Evolutionary conservation across 2,329 filamentous ascomycete species (phyloP).

Genomic region (Cryoendolithus antarcticus): DNA sequence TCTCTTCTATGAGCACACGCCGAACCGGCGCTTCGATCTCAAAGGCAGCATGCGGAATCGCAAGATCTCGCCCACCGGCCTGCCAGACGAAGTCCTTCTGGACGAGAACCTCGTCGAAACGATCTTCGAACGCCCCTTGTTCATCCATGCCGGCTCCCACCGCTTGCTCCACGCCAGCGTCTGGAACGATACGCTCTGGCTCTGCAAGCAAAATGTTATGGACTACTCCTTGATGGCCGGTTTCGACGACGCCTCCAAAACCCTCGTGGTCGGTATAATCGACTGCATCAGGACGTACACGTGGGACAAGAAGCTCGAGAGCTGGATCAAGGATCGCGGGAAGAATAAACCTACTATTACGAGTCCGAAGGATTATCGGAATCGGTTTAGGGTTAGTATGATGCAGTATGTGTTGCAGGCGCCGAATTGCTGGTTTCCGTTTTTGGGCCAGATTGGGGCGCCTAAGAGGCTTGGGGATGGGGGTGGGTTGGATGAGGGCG

Average conservation of each 20-base stretch:
- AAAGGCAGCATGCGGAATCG: conserved; percentile 98
- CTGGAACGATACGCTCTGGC: conserved; percentile 94
- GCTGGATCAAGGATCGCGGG: conserved; percentile 97
- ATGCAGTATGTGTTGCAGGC: conserved; percentile 70
- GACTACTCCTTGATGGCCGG: conserved; percentile 98
- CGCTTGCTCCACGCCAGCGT: conserved; percentile 83
- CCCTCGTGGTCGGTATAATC: conserved; percentile 94
- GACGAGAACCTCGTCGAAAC: conserved; percentile 99
- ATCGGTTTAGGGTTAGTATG: conserved; percentile 92
- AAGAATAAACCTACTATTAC: conserved; percentile 85
- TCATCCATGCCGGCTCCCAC: conserved; percentile 90
- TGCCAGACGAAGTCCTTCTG: conserved; percentile 88
- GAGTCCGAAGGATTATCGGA: conserved; percentile 94
- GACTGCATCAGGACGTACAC: conserved; percentile 98
- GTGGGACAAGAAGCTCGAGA: conserved; percentile 99
- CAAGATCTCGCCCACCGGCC: conserved; percentile 89
- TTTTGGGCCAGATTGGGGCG: conserved; percentile 29
- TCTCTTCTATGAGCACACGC: conserved; percentile 85
- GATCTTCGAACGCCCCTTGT: conserved; percentile 93
- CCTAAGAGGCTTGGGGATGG: conserved; percentile 20
- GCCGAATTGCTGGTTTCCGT: conserved; percentile 66
- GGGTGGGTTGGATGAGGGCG: conserved; percentile 4
- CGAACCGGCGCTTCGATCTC: conserved; percentile 71
- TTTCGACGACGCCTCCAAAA: conserved; percentile 78
- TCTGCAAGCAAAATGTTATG: conserved; percentile 95